phyloP scores from a whole-genome alignment of 2,329 filamentous ascomycete species.

The Sclerotinia trifoliorum region DNA sequence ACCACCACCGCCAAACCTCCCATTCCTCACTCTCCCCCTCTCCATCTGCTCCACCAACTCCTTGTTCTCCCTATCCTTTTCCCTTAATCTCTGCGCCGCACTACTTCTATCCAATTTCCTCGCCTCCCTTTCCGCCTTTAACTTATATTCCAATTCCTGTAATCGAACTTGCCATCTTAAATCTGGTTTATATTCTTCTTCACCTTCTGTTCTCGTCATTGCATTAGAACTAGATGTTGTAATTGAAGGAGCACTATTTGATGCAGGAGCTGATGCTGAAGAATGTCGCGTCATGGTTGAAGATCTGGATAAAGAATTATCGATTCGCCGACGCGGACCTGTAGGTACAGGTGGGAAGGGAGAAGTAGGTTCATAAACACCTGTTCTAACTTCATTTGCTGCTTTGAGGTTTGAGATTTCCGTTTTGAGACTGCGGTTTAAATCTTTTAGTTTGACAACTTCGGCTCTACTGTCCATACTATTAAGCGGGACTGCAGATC shows the following conservation, averaged over 20 bases:
- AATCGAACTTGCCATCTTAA: slow-evolving; percentile 77
- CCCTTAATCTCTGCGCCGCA: slow-evolving; percentile 75
- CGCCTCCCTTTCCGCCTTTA: slow-evolving; percentile 88
- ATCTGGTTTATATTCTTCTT: slow-evolving; percentile 55
- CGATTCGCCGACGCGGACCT: slow-evolving; percentile 36
- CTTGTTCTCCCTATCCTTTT: slow-evolving; percentile 71
- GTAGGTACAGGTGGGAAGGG: slow-evolving; percentile 40
- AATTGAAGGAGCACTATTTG: no score
- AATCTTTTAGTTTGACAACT: slow-evolving; percentile 59
- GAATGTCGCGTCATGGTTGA: slow-evolving; percentile 55
- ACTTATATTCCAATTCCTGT: slow-evolving; percentile 80
- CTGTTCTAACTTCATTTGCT: no score
- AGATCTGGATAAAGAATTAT: slow-evolving; percentile 30
- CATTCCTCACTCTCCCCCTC: slow-evolving; percentile 32
- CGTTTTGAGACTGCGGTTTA: slow-evolving; percentile 62
- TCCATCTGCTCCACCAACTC: slow-evolving; percentile 64
- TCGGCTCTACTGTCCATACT: slow-evolving; percentile 45
- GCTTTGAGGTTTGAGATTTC: slow-evolving; percentile 69
- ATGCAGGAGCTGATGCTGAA: slow-evolving; percentile 43
- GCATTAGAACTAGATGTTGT: background rate
- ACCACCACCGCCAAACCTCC: slow-evolving; percentile 14
- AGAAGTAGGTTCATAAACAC: slow-evolving; percentile 44
- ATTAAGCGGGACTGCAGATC: slow-evolving; percentile 56
- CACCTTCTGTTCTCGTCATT: slow-evolving; percentile 25
- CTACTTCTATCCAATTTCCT: slow-evolving; percentile 80